phyloP scores from a whole-genome alignment of 2,329 filamentous ascomycete genomes.

The Verticillium alfalfae region DNA sequence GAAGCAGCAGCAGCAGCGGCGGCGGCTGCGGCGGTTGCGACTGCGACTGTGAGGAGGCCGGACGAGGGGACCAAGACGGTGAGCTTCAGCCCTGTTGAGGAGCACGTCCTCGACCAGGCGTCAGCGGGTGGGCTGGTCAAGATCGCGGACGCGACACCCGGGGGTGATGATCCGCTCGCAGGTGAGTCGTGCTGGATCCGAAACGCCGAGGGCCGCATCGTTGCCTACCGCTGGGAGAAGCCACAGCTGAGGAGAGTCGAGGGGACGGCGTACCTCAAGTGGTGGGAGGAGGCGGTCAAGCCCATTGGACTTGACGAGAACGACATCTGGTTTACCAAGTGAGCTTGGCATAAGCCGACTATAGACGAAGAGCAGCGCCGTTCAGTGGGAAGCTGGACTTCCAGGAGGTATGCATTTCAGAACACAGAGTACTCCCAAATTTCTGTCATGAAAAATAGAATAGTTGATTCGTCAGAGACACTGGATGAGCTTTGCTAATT shows the following conservation, averaged over 20 bases:
- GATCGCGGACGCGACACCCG: neutral
- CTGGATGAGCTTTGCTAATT: conserved; percentile 1
- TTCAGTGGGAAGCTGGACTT: neutral
- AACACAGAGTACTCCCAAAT: too few relatives aligned
- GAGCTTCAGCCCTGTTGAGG: neutral
- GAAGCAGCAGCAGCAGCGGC: neutral
- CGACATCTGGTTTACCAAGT: neutral
- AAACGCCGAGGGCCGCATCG: neutral
- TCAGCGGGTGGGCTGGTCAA: neutral
- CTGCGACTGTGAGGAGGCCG: too few relatives aligned
- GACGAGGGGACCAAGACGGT: neutral
- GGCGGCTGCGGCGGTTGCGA: too few relatives aligned
- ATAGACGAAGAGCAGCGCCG: neutral
- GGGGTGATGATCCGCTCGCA: neutral
- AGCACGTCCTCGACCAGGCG: neutral
- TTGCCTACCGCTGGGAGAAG: neutral
- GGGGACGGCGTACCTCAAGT: neutral
- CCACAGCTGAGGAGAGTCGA: neutral
- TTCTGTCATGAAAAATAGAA: too few relatives aligned
- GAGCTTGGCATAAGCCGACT: neutral
- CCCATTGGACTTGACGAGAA: neutral
- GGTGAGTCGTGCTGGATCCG: neutral
- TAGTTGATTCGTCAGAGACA: too few relatives aligned
- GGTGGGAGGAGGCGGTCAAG: neutral
- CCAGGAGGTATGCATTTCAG: neutral